Conservation (phyloP, 306 rosid genomes). For the Glycyrrhiza uralensis region DNA sequence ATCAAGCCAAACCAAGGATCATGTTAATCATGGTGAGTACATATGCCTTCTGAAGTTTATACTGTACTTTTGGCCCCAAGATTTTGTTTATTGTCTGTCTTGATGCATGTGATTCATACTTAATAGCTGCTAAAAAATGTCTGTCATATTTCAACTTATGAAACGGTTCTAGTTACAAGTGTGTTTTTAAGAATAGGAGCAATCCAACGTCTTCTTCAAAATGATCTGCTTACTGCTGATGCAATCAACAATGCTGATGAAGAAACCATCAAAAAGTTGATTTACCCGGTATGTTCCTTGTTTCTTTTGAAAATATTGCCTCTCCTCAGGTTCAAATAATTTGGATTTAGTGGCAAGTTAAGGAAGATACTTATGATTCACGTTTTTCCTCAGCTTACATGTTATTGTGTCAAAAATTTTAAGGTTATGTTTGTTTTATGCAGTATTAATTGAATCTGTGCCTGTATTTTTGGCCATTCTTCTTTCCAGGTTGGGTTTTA, state of each 20-base stretch:
- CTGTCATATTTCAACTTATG: slow-evolving; percentile 15
- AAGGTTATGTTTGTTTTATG: neutral
- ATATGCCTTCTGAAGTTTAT: slow-evolving; percentile 13
- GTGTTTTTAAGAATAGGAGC: slow-evolving; percentile 70
- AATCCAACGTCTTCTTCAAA: slow-evolving; percentile 80
- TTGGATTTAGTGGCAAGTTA: neutral
- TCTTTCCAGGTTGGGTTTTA: slow-evolving; percentile 83
- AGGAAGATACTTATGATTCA: neutral
- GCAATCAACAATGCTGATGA: slow-evolving; percentile 76
- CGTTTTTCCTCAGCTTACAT: neutral
- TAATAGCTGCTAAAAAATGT: slow-evolving; percentile 5
- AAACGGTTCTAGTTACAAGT: slow-evolving; percentile 31
- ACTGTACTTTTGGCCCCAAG: neutral
- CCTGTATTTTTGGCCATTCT: neutral
- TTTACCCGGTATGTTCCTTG: slow-evolving; percentile 72
- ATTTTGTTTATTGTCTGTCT: neutral
- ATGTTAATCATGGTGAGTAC: slow-evolving; percentile 76
- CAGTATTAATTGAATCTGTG: neutral
- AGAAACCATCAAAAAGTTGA: slow-evolving; percentile 68
- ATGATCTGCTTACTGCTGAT: slow-evolving; percentile 70
- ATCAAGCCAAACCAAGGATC: slow-evolving; percentile 98
- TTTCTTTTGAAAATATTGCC: neutral
- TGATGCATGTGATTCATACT: slow-evolving; percentile 2
- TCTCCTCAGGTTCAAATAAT: neutral
- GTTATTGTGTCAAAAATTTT: neutral